A percentile compares a stretch with the other conserved stretches of the same genome.
Conservation (phyloP, 257 asterid species). For the Penstemon davidsonii region DNA sequence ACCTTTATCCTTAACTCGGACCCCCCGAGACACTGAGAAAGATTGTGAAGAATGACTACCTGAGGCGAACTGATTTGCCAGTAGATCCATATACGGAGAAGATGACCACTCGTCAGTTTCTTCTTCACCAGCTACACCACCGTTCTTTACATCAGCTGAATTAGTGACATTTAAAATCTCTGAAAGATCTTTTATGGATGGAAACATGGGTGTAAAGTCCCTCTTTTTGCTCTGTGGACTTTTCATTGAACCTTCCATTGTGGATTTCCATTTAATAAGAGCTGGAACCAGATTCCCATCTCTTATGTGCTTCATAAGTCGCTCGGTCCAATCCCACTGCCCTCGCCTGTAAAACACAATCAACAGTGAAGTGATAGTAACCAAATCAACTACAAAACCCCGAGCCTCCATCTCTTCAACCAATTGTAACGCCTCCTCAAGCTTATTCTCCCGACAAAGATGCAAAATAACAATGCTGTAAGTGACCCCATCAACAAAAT, state of each 20-base stretch:
- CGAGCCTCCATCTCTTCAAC: constrained; percentile 93
- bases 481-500: constrained; percentile 70
- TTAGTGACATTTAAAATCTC: constrained; percentile 48
- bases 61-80: constrained; percentile 51
- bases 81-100: constrained; percentile 83
- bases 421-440: constrained; percentile 71
- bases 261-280: constrained; percentile 74
- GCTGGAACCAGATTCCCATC: constrained; percentile 71
- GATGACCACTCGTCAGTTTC: constrained; percentile 84
- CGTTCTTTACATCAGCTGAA: constrained; percentile 27
- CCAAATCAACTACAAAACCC: constrained; percentile 78
- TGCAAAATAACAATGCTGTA: constrained; percentile 73
- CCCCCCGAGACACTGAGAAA: constrained; percentile 57
- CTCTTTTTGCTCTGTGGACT: constrained; percentile 60
- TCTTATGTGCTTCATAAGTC: constrained; percentile 70
- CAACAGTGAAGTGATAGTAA: constrained; percentile 73
- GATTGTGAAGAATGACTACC: constrained; percentile 26
- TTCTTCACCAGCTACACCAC: constrained; percentile 24
- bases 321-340: constrained; percentile 67
- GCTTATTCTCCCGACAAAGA: constrained; percentile 62
- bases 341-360: constrained; percentile 64
- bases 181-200: constrained; percentile 45
- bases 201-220: constrained; percentile 74
- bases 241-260: constrained; percentile 69
- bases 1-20: constrained; percentile 60